These are phyloP conservation scores for Schizonepeta tenuifolia DNA, from an alignment of 257 asterid species.

Conservation along the genomic window DNA sequence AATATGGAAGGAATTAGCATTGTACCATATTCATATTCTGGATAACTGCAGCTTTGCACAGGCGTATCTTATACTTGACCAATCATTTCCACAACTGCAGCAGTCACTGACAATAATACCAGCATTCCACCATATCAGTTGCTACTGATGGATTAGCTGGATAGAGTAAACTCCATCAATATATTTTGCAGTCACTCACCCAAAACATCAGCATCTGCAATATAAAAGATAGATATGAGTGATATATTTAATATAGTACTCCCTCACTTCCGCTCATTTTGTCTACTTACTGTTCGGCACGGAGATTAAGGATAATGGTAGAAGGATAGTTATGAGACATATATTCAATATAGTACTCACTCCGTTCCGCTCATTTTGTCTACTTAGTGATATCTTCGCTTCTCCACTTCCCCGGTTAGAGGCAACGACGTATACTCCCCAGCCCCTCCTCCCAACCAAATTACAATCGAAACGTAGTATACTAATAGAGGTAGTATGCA, in stretches of 20 bases:
- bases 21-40: neutral
- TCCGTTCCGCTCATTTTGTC: too few relatives aligned
- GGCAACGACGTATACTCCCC: neutral
- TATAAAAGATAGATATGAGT: neutral
- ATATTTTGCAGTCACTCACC: slow-evolving; percentile 5
- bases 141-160: slow-evolving; percentile 14
- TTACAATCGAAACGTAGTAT: neutral
- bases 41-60: slow-evolving; percentile 5
- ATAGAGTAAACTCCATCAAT: neutral
- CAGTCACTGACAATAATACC: neutral
- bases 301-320: too few relatives aligned
- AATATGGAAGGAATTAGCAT: neutral
- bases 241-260: too few relatives aligned
- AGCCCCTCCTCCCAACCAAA: neutral
- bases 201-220: slow-evolving; percentile 22
- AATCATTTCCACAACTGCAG: neutral
- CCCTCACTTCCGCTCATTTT: too few relatives aligned
- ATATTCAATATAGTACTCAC: too few relatives aligned
- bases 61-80: neutral
- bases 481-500: neutral
- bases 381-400: neutral
- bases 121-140: neutral
- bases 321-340: too few relatives aligned
- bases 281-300: too few relatives aligned
- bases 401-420: neutral